Evolutionary conservation across 352 stramenopile species (phyloP), one percentile per base, ranked within the genome.

Genomic region (Paralagenidium karlingii): DNA sequence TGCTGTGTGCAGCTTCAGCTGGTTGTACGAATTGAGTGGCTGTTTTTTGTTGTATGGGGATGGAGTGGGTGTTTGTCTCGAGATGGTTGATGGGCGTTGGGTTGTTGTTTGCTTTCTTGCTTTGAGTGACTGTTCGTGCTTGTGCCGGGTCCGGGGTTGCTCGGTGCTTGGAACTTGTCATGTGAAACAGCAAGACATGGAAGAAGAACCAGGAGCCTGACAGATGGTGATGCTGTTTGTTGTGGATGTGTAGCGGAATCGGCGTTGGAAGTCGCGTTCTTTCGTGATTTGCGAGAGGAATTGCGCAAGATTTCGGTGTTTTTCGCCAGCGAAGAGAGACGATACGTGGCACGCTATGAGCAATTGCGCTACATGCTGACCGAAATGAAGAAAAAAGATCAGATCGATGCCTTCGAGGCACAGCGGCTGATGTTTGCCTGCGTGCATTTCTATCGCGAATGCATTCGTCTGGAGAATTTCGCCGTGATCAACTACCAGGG

Each of bases 401-500:
- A 53, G n/a, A 49, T 61, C 34, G 56, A 66, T 29, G 52, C 55
- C 28, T 60, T 63, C 19, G 52, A 66, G 24, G 66, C 68, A 38
- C 70, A 82, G 53, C 64, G 70, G 34, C 68, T 88, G 33, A 82
- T 88, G 68, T 79, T 80, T 37, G 71, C 70, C 24, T 75, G 80
- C 39, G 74, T 88, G n/a, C 70, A 88, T 38, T 85, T 84, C 29
- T 88, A 88, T 47, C 61, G 67, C 33, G 67, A 88, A 39, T 84
- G 70, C 32, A 85, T 82, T 34, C 66, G 71, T 3, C 65, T 88
- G 24, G 74, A 88, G 43, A 85, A 85, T 49, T 88, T 82, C 39
- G 74, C 74, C 8, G 70, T 88, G 16, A 85, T 83, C 45, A 88
- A 88, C 44, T 88, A 88, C 46, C 71, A 85, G 47, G 74, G 74